Base-by-base conservation (phyloP, 176 grass and related monocot species). In the Raddia distichophylla region DNA sequence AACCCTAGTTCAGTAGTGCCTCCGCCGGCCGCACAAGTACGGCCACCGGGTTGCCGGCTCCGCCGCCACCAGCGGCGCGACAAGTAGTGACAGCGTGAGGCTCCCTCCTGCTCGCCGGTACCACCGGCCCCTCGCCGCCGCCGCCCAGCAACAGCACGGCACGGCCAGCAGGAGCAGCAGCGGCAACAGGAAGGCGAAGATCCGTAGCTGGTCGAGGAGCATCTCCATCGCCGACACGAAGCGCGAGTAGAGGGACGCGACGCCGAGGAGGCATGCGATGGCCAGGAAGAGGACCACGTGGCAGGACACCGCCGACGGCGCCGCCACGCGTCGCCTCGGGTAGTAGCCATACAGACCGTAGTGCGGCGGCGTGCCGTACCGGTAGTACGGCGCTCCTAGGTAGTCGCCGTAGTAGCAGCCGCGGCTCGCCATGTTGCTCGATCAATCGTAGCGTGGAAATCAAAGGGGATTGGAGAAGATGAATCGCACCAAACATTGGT, bases 131-230 rank as follows among this genome's bases (percentile, higher is more conserved):
- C 64, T 73, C 37, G 89, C 37, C 3, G 37, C 68, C 18, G 90
- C 90, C 67, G 90, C 67, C 88, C 89, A 93, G 74, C 89, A 91
- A 4, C 4, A 40, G 37, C 37, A 40, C 80, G 95, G 92, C 35
- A 86, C 90, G 0, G 85, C 90, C 46, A 98, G 62, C 20, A 95
- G 96, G 54, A 98, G 78, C 77, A 97, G 10, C 69, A 97, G 87
- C 50, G 91, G 94, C 16, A 89, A 97, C 32, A 97, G 76, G 18
- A 91, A 88, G 81, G 94, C 13, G 46, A 86, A 62, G 35, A 97
- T 2, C 54, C 85, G 66, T 52, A 87, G 22, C 81, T 97, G 94
- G 52, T 87, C 87, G 19, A 89, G 19, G 22, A 97, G 53, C 35
- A 70, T 84, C 80, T 94, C 89, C 84, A 94, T 5, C 45, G 80